phyloP scores from a whole-genome alignment of 2,329 filamentous ascomycete genomes.

The Fusarium paranaense region DNA sequence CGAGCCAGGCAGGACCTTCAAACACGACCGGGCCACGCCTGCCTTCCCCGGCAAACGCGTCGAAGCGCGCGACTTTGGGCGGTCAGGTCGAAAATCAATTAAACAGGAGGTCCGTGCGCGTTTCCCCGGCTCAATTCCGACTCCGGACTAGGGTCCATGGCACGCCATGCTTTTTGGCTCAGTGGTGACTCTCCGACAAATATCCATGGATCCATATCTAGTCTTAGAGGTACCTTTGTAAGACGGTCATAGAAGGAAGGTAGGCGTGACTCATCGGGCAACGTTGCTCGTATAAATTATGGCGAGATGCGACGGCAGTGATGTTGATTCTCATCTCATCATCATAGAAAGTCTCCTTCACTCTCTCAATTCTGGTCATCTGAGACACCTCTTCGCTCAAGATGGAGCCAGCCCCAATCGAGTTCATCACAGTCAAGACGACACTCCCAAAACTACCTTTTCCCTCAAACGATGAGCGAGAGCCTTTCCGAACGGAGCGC shows the following conservation, averaged over 20 bases:
- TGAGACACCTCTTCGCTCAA: background rate
- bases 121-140: background rate
- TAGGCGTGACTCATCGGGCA: background rate
- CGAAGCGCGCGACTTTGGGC: constrained; percentile 31
- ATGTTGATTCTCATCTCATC: background rate
- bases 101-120: constrained; percentile 38
- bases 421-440: constrained; percentile 59
- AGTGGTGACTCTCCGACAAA: too few relatives aligned
- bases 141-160: background rate
- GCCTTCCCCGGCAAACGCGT: constrained; percentile 40
- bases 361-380: background rate
- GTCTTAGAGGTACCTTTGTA: background rate
- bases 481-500: constrained; percentile 61
- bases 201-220: too few relatives aligned
- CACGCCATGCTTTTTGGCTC: too few relatives aligned
- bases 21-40: constrained; percentile 37
- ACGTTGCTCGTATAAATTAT: background rate
- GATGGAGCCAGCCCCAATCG: constrained; percentile 41
- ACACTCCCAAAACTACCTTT: constrained; percentile 58
- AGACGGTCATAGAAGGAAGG: background rate
- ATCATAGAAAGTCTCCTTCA: background rate
- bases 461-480: constrained; percentile 53
- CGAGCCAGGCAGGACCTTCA: constrained; percentile 9
- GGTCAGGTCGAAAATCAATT: constrained; percentile 41
- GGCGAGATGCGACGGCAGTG: background rate